These are phyloP conservation scores for Boletus pseudo-olivaceus DNA, from an alignment of 768 basidiomycete genomes.

Conservation along the genomic window DNA sequence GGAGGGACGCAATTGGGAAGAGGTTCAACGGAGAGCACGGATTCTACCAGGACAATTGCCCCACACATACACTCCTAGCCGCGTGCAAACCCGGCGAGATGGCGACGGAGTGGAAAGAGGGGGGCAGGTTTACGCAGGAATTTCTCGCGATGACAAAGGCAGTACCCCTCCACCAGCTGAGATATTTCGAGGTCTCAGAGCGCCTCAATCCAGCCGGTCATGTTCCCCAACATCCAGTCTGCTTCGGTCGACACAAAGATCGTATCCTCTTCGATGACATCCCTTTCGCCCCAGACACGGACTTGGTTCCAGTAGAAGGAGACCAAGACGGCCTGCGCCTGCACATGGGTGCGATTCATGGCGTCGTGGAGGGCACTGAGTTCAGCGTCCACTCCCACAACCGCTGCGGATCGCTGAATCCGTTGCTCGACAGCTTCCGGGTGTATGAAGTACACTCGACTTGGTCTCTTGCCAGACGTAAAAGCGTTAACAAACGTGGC, in stretches of 20 bases:
- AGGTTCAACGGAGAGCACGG: constrained; percentile 37
- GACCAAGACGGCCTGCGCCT: constrained; percentile 44
- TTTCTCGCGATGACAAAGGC: constrained; percentile 46
- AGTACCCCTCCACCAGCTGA: constrained; percentile 50
- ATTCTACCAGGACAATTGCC: constrained; percentile 40
- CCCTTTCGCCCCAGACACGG: constrained; percentile 51
- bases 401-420: constrained; percentile 54
- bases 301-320: constrained; percentile 44
- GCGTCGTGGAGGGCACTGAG: constrained; percentile 60
- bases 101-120: constrained; percentile 59
- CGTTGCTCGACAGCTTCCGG: constrained; percentile 46
- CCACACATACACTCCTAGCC: constrained; percentile 52
- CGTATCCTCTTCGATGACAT: constrained; percentile 53
- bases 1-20: constrained; percentile 44
- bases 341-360: constrained; percentile 58
- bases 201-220: constrained; percentile 38
- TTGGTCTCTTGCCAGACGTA: constrained; percentile 51
- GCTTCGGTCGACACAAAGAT: constrained; percentile 45
- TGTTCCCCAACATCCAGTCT: constrained; percentile 44
- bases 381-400: constrained; percentile 63
- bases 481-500: constrained; percentile 32
- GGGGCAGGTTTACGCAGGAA: constrained; percentile 58
- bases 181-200: constrained; percentile 47
- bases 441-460: constrained; percentile 55
- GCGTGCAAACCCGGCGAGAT: constrained; percentile 54